Base-by-base conservation (phyloP, 805 yeast genomes). In the Candida saitoana region DNA sequence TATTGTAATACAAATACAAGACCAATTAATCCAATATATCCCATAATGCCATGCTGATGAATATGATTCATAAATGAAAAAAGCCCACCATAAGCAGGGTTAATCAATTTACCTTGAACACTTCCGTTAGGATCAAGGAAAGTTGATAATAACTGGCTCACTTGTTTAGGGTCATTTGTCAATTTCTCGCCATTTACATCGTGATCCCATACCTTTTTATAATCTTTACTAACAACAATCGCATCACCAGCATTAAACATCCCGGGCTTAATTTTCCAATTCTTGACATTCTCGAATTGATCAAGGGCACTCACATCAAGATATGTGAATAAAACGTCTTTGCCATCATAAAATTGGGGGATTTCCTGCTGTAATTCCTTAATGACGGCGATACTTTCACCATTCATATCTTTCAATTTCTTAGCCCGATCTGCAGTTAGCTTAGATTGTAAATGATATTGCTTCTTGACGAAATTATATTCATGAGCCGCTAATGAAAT, bases 241-340 rank as follows among this genome's bases (percentile, higher is more conserved):
- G 77, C 65, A 55, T 84, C 87, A 4, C 90, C 91, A 2, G 62
- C 55, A 7, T 57, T 45, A 47, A 64, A 71, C 0, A 52, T 41
- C n/a, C 55, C 50, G 1, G 59, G 48, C 31, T 67, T 55, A 22
- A 65, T 55, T 11, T 64, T 62, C 76, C 80, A 73, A 2, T 66
- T 69, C 7, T 41, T 36, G 11, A 47, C 34, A 2, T 50, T 35
- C 4, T 70, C 55, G 8, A 69, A 49, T 3, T 58, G 49, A 1
- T 55, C 52, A 34, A 63, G 52, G 15, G 67, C 62, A 2, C 70
- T 55, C 15, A 79, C 48, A 52, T 84, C 87, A 9, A 82, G 48
- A 49, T 69, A 81, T 0, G 78, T 68, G 42, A 76, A 57, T 35
- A 76, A 46, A 30, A 72, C 65, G 39, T 71, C 63, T 50, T 65